phyloP scores from a whole-genome alignment of 176 grass and related monocot species.

The Areca catechu region DNA sequence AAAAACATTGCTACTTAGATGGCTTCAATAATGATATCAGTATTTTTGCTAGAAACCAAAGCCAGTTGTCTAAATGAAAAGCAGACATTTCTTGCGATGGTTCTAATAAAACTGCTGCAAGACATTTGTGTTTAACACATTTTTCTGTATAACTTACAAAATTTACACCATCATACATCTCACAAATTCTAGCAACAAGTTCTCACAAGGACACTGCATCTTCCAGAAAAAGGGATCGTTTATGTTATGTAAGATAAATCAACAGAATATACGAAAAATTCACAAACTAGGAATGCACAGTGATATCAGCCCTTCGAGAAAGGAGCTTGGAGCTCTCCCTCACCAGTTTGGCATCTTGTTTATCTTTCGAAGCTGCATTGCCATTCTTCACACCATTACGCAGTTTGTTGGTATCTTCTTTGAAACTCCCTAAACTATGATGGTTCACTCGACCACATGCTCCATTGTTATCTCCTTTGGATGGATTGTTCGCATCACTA shows the following conservation, averaged over 20 bases:
- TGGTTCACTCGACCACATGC: too few relatives aligned
- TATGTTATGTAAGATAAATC: background rate
- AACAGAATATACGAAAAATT: background rate
- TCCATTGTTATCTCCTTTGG: background rate
- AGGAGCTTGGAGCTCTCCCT: background rate
- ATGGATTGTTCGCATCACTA: background rate
- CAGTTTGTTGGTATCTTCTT: too few relatives aligned
- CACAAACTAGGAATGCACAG: background rate
- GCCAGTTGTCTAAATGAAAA: background rate
- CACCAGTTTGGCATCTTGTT: background rate
- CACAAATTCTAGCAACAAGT: slow-evolving; percentile 6
- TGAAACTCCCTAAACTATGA: too few relatives aligned
- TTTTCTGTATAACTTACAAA: background rate
- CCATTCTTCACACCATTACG: too few relatives aligned
- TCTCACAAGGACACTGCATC: background rate
- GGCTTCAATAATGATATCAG: too few relatives aligned
- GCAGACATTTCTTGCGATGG: background rate
- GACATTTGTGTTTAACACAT: background rate
- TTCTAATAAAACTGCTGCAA: background rate
- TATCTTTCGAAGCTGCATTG: background rate
- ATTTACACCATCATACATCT: slow-evolving; percentile 6
- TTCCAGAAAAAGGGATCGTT: background rate
- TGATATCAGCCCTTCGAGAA: background rate
- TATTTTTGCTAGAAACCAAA: background rate
- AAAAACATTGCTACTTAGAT: too few relatives aligned